phyloP scores from a whole-genome alignment of 257 asterid species.

The Catharanthus roseus region DNA sequence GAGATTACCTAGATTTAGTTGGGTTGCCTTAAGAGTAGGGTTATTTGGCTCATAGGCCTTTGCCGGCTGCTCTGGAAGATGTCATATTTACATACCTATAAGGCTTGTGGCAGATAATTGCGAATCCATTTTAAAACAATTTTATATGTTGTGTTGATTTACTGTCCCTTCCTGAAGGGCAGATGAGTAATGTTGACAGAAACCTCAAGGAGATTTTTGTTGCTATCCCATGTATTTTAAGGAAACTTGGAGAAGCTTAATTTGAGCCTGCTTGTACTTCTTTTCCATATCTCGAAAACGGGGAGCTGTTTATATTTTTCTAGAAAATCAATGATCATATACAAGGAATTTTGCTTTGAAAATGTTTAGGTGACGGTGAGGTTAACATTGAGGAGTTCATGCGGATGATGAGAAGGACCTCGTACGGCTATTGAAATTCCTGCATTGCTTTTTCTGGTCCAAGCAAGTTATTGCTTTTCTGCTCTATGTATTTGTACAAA shows the following conservation, averaged over 20 bases:
- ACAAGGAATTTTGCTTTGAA: background rate
- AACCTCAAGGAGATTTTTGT: too few relatives aligned
- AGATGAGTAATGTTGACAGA: too few relatives aligned
- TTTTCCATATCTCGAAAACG: background rate
- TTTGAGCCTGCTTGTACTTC: background rate
- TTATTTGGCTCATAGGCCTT: too few relatives aligned
- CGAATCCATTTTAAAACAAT: background rate
- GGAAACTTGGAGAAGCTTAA: too few relatives aligned
- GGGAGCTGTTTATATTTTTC: background rate
- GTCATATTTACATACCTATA: too few relatives aligned
- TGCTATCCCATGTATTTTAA: too few relatives aligned
- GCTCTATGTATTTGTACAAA: background rate
- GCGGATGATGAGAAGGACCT: constrained; percentile 92
- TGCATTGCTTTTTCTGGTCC: background rate
- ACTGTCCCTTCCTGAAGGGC: background rate
- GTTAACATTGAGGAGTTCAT: constrained; percentile 71
- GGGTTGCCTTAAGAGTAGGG: too few relatives aligned
- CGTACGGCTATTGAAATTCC: constrained; percentile 46
- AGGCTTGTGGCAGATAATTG: background rate
- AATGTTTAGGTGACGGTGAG: constrained; percentile 81
- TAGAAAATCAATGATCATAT: background rate
- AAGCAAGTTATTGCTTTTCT: background rate
- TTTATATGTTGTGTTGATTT: background rate
- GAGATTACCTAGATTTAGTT: background rate
- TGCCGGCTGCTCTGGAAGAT: too few relatives aligned